Percentiles rank a stretch among this genome's conserved stretches.
These are phyloP conservation scores for Austroboletus eburneus DNA, from an alignment of 768 basidiomycete species.

Conservation along the genomic window DNA sequence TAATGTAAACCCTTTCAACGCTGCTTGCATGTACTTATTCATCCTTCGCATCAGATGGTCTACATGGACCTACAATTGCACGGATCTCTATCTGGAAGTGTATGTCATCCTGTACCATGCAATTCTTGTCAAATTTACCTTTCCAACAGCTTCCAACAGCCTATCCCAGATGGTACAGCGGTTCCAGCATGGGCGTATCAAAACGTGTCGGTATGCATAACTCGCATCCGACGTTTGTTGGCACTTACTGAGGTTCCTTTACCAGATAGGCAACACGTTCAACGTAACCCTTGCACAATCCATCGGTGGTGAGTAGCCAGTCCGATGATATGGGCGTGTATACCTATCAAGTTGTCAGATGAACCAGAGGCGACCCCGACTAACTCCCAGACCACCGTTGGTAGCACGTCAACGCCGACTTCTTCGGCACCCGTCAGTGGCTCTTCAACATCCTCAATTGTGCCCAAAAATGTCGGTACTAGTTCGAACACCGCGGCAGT, in stretches of 20 bases:
- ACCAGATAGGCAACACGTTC: slow-evolving; percentile 36
- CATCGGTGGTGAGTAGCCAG: slow-evolving; percentile 19
- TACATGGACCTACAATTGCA: slow-evolving; percentile 47
- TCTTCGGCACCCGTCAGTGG: too few species aligned
- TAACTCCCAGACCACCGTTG: slow-evolving; percentile 27
- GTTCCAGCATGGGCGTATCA: slow-evolving; percentile 64
- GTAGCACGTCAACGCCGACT: slow-evolving; percentile 1
- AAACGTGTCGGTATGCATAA: slow-evolving; percentile 42
- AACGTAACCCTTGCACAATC: slow-evolving; percentile 37
- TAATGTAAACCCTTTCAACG: slow-evolving; percentile 12
- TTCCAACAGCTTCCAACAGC: slow-evolving; percentile 39
- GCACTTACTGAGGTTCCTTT: slow-evolving; percentile 3
- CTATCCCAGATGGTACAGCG: slow-evolving; percentile 44
- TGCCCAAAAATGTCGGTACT: too few species aligned
- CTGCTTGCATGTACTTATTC: not conserved
- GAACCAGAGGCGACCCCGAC: slow-evolving; percentile 41
- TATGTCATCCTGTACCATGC: slow-evolving; percentile 5
- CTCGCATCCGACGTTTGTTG: not conserved
- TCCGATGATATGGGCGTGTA: not conserved
- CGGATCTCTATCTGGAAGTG: slow-evolving; percentile 31
- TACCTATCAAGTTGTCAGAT: slow-evolving; percentile 24
- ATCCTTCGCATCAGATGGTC: slow-evolving; percentile 41
- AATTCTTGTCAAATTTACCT: not conserved
- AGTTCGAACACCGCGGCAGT: slow-evolving; percentile 49
- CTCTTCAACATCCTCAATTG: too few species aligned